These are phyloP conservation scores for Tetrahymena borealis DNA, from an alignment of 73 alveolate species.

Conservation along the genomic window DNA sequence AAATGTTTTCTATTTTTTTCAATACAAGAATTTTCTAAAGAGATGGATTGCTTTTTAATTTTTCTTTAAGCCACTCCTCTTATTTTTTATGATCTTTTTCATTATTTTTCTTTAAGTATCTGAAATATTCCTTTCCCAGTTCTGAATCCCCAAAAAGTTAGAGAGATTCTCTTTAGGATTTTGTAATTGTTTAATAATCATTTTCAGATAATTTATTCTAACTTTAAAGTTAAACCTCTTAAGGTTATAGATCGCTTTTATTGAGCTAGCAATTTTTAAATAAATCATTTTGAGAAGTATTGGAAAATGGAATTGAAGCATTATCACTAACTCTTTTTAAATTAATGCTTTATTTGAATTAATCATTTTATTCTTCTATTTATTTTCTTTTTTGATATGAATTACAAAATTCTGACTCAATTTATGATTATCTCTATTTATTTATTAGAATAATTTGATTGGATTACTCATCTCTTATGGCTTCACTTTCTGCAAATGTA, in stretches of 20 bases:
- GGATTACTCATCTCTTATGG: not conserved
- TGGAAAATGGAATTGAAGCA: not conserved
- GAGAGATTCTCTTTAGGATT: not conserved
- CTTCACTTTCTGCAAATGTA: not conserved
- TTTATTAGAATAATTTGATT: not conserved
- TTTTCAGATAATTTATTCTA: too few relatives aligned
- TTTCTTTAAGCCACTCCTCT: not conserved
- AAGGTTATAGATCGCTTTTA: too few relatives aligned
- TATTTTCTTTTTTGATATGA: not conserved
- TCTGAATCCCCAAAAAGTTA: not conserved
- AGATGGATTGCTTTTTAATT: not conserved
- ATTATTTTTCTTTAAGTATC: not conserved
- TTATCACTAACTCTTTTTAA: not conserved
- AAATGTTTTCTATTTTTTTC: not conserved
- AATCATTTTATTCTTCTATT: not conserved
- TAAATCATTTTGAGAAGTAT: not conserved
- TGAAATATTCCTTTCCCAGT: not conserved
- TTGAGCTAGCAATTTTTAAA: not conserved
- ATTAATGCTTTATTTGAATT: not conserved
- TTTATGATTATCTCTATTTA: not conserved
- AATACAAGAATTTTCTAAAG: not conserved
- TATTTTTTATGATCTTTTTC: not conserved
- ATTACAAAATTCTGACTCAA: not conserved
- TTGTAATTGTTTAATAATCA: too few relatives aligned
- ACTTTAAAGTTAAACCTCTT: too few relatives aligned